phyloP scores from a whole-genome alignment of 371 early-diverging fungal species.

The Catenaria anguillulae region DNA sequence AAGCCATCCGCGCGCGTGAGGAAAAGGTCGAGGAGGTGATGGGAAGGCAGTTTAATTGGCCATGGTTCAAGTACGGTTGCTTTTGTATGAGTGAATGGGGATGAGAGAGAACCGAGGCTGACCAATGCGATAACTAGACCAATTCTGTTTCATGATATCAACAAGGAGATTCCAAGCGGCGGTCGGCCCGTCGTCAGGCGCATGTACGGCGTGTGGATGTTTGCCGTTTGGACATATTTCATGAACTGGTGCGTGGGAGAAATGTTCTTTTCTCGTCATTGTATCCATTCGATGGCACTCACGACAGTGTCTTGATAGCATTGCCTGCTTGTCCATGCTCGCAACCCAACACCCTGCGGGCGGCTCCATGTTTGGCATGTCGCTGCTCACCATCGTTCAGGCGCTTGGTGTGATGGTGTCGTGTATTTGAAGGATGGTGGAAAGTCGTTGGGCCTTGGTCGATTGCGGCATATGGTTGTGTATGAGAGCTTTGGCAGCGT shows the following conservation, averaged over 20 bases:
- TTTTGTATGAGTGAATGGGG: too few relatives aligned
- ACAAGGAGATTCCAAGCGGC: background rate
- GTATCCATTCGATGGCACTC: too few relatives aligned
- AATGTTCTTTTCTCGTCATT: too few relatives aligned
- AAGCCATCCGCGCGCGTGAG: background rate
- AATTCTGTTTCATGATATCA: background rate
- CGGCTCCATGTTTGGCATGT: conserved; percentile 1
- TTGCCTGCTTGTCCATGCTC: background rate
- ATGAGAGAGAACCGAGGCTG: too few relatives aligned
- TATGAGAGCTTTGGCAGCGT: too few relatives aligned
- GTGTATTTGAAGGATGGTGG: too few relatives aligned
- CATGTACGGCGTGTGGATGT: background rate
- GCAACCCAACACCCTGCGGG: background rate
- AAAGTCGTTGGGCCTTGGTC: too few relatives aligned
- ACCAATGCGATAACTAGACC: background rate
- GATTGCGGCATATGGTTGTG: too few relatives aligned
- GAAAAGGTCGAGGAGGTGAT: background rate
- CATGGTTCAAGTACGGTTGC: background rate
- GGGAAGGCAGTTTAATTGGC: background rate
- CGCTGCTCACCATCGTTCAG: too few relatives aligned
- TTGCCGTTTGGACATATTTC: background rate
- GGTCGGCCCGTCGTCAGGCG: background rate
- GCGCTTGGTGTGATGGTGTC: too few relatives aligned
- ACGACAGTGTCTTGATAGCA: background rate
- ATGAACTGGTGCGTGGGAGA: background rate